A percentile compares a stretch with the other conserved stretches of the same genome.
These are phyloP conservation scores for Volvox reticuliferus DNA, from an alignment of 139 green algal genomes.

Conservation along the genomic window DNA sequence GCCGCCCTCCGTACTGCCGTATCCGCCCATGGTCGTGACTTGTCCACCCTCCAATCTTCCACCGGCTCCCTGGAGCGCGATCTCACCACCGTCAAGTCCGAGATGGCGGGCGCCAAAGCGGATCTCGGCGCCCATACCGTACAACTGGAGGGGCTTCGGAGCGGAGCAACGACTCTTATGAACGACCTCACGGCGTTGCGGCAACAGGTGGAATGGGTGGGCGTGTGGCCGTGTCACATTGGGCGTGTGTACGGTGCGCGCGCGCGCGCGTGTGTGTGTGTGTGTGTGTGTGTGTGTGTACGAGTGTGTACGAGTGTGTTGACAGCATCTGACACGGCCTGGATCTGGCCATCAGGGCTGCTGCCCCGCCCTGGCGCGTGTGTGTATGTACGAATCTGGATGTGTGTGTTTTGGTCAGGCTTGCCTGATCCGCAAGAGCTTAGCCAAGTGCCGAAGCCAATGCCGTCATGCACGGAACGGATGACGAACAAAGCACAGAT, in stretches of 20 bases:
- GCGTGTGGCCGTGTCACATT: no score
- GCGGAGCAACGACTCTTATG: no score
- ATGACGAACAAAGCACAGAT: no score
- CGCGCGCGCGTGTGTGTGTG: background rate
- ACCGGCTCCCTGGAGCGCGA: background rate
- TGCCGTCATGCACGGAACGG: no score
- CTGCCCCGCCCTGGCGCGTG: no score
- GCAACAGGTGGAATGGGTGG: slow-evolving; percentile 13
- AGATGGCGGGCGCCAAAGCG: background rate
- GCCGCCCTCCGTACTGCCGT: background rate
- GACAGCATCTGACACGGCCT: no score
- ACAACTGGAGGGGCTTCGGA: background rate
- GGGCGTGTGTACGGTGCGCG: no score
- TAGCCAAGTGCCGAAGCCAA: no score
- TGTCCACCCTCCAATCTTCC: background rate
- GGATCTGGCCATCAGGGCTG: no score
- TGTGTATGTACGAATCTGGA: no score
- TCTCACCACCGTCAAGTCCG: background rate
- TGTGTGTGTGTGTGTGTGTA: background rate
- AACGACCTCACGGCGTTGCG: background rate
- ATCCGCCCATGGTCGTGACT: background rate
- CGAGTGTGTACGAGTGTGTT: background rate
- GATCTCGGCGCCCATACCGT: background rate
- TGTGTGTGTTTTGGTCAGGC: no score
- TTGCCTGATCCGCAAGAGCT: no score